A percentile compares a stretch with the other conserved stretches of the same genome.
phyloP scores from a whole-genome alignment of 805 yeast species.

The Candida koratica region DNA sequence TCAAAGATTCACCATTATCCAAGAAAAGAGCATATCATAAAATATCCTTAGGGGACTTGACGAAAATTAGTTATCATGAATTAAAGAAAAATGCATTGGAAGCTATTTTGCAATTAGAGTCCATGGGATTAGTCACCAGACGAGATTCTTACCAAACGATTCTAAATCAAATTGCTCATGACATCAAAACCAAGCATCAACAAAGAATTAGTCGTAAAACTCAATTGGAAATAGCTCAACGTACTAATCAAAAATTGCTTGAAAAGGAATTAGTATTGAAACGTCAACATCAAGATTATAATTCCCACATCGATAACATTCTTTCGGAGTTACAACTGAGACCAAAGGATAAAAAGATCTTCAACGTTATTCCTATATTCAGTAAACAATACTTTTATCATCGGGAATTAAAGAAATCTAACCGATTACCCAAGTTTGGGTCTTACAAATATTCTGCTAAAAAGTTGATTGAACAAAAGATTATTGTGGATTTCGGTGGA shows the following conservation, averaged over 20 bases:
- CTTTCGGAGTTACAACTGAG: slow-evolving; percentile 42
- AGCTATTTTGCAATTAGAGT: slow-evolving; percentile 70
- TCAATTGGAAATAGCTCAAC: slow-evolving; percentile 39
- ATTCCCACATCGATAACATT: slow-evolving; percentile 43
- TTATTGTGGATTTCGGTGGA: slow-evolving; percentile 59
- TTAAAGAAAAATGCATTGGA: slow-evolving; percentile 74
- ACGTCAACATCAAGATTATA: slow-evolving; percentile 44
- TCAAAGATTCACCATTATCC: slow-evolving; percentile 22
- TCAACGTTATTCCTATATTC: slow-evolving; percentile 51
- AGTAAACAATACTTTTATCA: slow-evolving; percentile 75
- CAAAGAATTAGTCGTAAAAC: slow-evolving; percentile 40
- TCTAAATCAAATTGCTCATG: slow-evolving; percentile 78
- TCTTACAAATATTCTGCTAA: slow-evolving; percentile 73
- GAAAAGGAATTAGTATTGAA: slow-evolving; percentile 45
- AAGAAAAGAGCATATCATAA: slow-evolving; percentile 42
- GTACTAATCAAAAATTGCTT: slow-evolving; percentile 40
- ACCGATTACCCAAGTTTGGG: slow-evolving; percentile 71
- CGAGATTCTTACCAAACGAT: slow-evolving; percentile 72
- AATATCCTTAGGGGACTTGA: slow-evolving; percentile 49
- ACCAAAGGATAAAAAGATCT: slow-evolving; percentile 44
- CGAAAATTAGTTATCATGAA: slow-evolving; percentile 57
- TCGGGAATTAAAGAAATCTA: slow-evolving; percentile 61
- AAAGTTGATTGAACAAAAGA: slow-evolving; percentile 67
- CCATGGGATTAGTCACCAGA: slow-evolving; percentile 59
- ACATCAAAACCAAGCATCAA: slow-evolving; percentile 52